Percentiles rank a stretch among this genome's conserved stretches.
Evolutionary conservation across 805 yeast species (phyloP).

Genomic region (Candida xiaguanensis): DNA sequence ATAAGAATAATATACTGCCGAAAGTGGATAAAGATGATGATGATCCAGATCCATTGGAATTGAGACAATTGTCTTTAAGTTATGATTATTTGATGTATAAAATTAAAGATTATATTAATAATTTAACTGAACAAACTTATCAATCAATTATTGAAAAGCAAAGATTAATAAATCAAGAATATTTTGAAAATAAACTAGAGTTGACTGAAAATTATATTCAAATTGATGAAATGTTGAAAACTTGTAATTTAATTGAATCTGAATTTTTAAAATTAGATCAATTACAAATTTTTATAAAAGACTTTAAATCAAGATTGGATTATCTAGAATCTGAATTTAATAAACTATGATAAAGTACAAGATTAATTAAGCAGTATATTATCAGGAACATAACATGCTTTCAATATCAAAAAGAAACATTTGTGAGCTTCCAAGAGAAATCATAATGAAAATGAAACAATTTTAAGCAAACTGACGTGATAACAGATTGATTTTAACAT

Average conservation of each 20-base stretch:
- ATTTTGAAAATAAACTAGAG: slow-evolving; percentile 19
- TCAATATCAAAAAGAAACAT: too few relatives aligned
- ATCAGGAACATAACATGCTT: too few relatives aligned
- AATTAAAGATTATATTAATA: slow-evolving; percentile 53
- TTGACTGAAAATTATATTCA: slow-evolving; percentile 39
- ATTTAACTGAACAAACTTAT: slow-evolving; percentile 40
- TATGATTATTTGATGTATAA: slow-evolving; percentile 65
- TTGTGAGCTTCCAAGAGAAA: too few relatives aligned
- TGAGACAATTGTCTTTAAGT: slow-evolving; percentile 54
- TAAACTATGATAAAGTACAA: background rate
- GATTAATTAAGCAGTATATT: too few relatives aligned
- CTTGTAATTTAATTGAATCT: slow-evolving; percentile 49
- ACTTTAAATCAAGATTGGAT: slow-evolving; percentile 36
- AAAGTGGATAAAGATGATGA: too few relatives aligned
- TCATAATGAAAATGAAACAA: too few relatives aligned
- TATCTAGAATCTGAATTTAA: slow-evolving; percentile 26
- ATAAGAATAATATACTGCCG: too few relatives aligned
- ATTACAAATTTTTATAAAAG: slow-evolving; percentile 37
- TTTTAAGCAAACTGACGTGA: too few relatives aligned
- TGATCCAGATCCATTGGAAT: slow-evolving; percentile 54
- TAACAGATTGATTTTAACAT: too few relatives aligned
- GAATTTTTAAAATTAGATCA: slow-evolving; percentile 54
- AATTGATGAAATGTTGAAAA: slow-evolving; percentile 35
- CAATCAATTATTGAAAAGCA: slow-evolving; percentile 31
- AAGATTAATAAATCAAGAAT: slow-evolving; percentile 19